A percentile compares a stretch with the other conserved stretches of the same genome.
Conservation (phyloP, 106 monocot genomes). For the Chionographis japonica region DNA sequence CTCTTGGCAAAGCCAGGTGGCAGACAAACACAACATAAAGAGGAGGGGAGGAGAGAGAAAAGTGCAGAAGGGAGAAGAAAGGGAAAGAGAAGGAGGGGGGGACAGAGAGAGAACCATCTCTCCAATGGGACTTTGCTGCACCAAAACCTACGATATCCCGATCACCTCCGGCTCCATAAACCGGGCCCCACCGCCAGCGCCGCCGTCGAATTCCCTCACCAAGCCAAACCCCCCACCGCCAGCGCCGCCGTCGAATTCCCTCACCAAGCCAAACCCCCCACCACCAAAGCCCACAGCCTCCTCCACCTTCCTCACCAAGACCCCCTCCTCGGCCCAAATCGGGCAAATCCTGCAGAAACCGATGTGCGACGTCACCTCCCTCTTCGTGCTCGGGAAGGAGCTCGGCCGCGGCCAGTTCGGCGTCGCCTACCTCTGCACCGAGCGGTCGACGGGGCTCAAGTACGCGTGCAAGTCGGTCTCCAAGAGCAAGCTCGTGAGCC, state of each 20-base stretch:
- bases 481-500: slow-evolving; percentile 44
- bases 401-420: slow-evolving; percentile 72
- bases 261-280: slow-evolving; percentile 4
- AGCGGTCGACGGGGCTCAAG: slow-evolving; percentile 22
- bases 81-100: background rate
- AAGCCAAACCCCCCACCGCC: no score
- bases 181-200: background rate
- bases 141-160: slow-evolving; percentile 47
- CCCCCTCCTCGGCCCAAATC: slow-evolving; percentile 4
- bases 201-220: background rate
- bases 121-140: slow-evolving; percentile 53
- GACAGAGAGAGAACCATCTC: background rate
- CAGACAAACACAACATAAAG: no score
- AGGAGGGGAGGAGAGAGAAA: no score
- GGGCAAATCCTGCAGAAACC: slow-evolving; percentile 38
- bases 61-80: no score
- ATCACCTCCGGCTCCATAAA: slow-evolving; percentile 31
- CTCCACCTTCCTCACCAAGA: background rate
- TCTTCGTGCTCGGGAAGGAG: slow-evolving; percentile 46
- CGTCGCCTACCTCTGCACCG: slow-evolving; percentile 56
- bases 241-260: background rate
- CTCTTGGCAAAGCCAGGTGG: no score
- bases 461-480: slow-evolving; percentile 69
- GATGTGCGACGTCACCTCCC: slow-evolving; percentile 34
- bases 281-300: background rate